Percentiles rank a stretch among this genome's conserved stretches.
These are phyloP conservation scores for Saururus chinensis DNA, from an alignment of 164 flowering plant genomes.

Conservation along the genomic window DNA sequence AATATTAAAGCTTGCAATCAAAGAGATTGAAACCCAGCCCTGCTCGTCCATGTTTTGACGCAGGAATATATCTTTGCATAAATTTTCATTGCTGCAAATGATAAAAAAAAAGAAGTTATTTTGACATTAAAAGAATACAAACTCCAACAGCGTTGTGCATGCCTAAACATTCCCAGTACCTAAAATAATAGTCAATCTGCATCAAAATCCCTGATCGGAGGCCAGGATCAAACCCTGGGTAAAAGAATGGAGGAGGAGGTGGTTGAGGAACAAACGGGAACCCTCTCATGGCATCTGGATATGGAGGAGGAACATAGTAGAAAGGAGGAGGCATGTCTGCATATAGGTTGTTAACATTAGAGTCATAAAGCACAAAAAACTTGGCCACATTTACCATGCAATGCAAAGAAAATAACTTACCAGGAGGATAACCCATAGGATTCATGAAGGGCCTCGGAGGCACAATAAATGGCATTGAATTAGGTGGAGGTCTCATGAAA, in stretches of 20 bases:
- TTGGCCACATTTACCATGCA: neutral
- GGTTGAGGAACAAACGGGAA: slow-evolving; percentile 28
- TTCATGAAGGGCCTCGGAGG: slow-evolving; percentile 26
- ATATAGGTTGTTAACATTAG: neutral
- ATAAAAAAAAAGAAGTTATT: neutral
- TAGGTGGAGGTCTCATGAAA: slow-evolving; percentile 16
- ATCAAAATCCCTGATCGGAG: slow-evolving; percentile 34
- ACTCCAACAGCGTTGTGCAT: neutral
- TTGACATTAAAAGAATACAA: neutral
- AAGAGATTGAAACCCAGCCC: slow-evolving; percentile 64
- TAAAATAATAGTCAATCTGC: slow-evolving; percentile 86
- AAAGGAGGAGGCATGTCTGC: slow-evolving; percentile 30
- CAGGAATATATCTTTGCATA: slow-evolving; percentile 45
- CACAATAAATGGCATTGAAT: slow-evolving; percentile 22
- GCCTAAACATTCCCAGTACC: slow-evolving; percentile 23
- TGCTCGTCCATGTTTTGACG: slow-evolving; percentile 57
- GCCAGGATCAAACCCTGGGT: slow-evolving; percentile 34
- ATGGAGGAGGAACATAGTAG: slow-evolving; percentile 23
- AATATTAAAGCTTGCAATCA: slow-evolving; percentile 50
- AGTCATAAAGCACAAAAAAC: neutral
- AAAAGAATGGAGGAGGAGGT: slow-evolving; percentile 21
- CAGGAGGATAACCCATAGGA: slow-evolving; percentile 30
- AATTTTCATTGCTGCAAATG: slow-evolving; percentile 54
- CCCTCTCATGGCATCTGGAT: slow-evolving; percentile 30
- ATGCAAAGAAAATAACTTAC: slow-evolving; percentile 19